Conservation (phyloP, 768 basidiomycete genomes). For the Termitomyces sp. region DNA sequence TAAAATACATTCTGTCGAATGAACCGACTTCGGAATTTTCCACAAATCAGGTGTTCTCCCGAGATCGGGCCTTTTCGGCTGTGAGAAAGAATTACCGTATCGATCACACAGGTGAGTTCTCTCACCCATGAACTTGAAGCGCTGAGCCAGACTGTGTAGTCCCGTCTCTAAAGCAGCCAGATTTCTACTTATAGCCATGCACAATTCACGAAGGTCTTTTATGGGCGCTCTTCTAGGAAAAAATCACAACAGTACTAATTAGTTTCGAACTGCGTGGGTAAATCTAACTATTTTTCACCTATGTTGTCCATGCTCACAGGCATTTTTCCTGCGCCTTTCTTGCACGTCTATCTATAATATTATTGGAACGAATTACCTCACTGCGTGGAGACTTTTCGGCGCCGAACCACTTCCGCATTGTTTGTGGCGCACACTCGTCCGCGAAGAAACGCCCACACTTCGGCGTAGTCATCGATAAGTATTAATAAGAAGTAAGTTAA, state of each 20-base stretch:
- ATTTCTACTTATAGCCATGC: background rate
- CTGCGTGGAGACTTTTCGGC: background rate
- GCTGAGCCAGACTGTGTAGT: background rate
- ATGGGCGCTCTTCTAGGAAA: background rate
- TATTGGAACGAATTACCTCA: background rate
- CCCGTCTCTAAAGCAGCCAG: background rate
- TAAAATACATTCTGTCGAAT: background rate
- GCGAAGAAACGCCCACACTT: background rate
- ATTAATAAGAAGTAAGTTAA: background rate
- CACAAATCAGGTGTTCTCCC: background rate
- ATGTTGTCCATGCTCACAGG: background rate
- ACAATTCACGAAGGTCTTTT: background rate
- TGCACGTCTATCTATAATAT: background rate
- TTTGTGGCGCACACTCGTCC: slow-evolving; percentile 9
- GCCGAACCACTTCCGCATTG: background rate
- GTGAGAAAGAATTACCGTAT: background rate
- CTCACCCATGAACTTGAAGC: too few species aligned
- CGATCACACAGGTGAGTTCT: background rate
- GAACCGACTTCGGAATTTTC: background rate
- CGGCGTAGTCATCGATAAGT: background rate
- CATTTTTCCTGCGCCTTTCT: background rate
- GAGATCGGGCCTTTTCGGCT: background rate
- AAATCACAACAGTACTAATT: too few species aligned
- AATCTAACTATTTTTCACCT: background rate
- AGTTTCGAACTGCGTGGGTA: background rate